Evolutionary conservation across 208 protist species (phyloP).

Genomic region (Endotrypanum monterogeii): DNA sequence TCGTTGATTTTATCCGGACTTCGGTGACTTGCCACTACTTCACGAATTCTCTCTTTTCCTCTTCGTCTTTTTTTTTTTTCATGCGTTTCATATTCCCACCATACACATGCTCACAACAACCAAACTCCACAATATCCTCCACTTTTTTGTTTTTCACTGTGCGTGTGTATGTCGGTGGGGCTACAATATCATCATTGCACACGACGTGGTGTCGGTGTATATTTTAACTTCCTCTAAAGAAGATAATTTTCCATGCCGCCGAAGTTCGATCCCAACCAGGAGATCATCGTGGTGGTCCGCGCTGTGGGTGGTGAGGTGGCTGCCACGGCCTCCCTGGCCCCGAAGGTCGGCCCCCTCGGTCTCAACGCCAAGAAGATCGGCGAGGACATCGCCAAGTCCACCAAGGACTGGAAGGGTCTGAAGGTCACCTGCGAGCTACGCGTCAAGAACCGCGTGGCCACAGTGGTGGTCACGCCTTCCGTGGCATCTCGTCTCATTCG

Average conservation of each 20-base stretch:
- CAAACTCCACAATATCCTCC: not conserved
- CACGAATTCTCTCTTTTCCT: not conserved
- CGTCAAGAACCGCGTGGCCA: conserved; percentile 99
- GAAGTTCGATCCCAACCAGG: conserved; percentile 98
- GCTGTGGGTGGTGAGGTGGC: conserved; percentile 98
- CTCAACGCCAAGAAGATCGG: conserved; percentile 99
- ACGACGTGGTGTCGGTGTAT: not conserved
- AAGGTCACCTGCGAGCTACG: conserved; percentile 98
- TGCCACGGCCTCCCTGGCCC: conserved; percentile 97
- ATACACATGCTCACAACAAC: not conserved
- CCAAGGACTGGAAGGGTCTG: conserved; percentile 99
- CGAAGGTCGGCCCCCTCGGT: conserved; percentile 99
- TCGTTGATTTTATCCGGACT: not conserved
- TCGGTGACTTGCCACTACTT: not conserved
- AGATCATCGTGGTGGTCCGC: conserved; percentile 96
- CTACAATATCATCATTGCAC: not conserved
- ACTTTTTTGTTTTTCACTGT: not conserved
- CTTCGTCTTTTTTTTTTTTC: not conserved
- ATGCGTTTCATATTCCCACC: conserved; percentile 12
- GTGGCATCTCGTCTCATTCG: conserved; percentile 97
- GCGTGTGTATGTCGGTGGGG: not conserved
- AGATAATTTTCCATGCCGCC: conserved; percentile 93
- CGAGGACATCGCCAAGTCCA: conserved; percentile 99
- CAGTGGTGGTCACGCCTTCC: conserved; percentile 96
- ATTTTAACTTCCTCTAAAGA: conserved; percentile 47